Evolutionary conservation across 106 monocot species (phyloP), one percentile per base, ranked within the genome.

Genomic region (Dendrobium officinale): DNA sequence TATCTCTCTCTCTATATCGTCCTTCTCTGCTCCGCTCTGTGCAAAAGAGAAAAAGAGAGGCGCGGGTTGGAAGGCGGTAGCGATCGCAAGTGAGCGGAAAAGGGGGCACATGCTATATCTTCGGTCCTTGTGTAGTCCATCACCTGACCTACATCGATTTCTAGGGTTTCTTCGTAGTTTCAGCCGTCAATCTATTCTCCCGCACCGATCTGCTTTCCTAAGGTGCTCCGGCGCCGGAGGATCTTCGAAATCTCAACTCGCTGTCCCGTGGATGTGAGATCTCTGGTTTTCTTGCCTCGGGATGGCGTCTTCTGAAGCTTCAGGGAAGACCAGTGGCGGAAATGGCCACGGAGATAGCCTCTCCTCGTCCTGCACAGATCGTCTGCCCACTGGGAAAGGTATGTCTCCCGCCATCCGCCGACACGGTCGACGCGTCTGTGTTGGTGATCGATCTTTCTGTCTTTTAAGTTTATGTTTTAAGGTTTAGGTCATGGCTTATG

Each of bases 251-350:
- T 26, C 26, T 49, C 27, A 27, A 13, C 76, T 48, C 24, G 9
- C 13, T 74, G 6, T 44, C 1, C 76, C 17, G 76, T 76, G 45
- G 45, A 76, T 76, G 76, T 51, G 45, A 47, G 76, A 76, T 24
- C 76, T 47, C 24, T 49, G 48, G 76, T 6, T 22, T 37, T 47
- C 10, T 33, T 31, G 10, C 24, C 18, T n/a, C 26, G 76, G 24
- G 22, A 76, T 76, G 76, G 76, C 76, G 48, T 76, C 49, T 16
- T 49, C 76, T 10, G 76, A 76, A 42, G 76, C 49, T 76, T 47
- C 76, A 4, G 20, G 27, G 76, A 76, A 76, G 76, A 47, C 49
- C 2, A 42, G 49, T 15, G 76, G 24, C 48, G 49, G 27, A 22
- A 76, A 49, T 76, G 76, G 48, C 48, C 9, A 26, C 8, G 76